A percentile compares a stretch with the other conserved stretches of the same genome.
Evolutionary conservation across 2,329 filamentous ascomycete genomes (phyloP).

Genomic region (Aspergillus fructus): DNA sequence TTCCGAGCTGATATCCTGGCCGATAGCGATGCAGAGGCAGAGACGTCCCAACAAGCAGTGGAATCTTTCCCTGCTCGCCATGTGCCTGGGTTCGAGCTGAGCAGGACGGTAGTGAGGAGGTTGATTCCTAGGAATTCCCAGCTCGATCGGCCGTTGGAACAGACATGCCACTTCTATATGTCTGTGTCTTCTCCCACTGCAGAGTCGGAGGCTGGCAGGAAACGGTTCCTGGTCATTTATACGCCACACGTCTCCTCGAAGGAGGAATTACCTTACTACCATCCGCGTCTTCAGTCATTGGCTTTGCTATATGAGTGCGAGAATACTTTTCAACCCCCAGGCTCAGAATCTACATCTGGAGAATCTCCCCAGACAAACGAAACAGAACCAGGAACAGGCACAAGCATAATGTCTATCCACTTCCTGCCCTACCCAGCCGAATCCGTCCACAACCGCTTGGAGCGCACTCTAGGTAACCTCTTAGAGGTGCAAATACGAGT

Average conservation of each 20-base stretch:
- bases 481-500: slow-evolving; percentile 40
- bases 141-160: slow-evolving; percentile 71
- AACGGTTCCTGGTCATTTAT: slow-evolving; percentile 65
- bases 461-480: slow-evolving; percentile 39
- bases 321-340: too few species aligned
- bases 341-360: background rate
- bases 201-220: slow-evolving; percentile 5
- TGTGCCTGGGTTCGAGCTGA: slow-evolving; percentile 41
- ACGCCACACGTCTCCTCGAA: slow-evolving; percentile 66
- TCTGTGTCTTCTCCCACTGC: background rate
- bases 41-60: background rate
- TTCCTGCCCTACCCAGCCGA: slow-evolving; percentile 49
- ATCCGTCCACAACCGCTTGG: slow-evolving; percentile 37
- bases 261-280: slow-evolving; percentile 78
- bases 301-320: slow-evolving; percentile 68
- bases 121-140: slow-evolving; percentile 80
- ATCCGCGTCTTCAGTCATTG: slow-evolving; percentile 72
- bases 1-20: slow-evolving; percentile 63
- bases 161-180: slow-evolving; percentile 75
- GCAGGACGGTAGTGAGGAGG: slow-evolving; percentile 69
- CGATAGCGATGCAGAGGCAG: slow-evolving; percentile 43
- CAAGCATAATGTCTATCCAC: slow-evolving; percentile 51
- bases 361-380: background rate
- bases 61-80: slow-evolving; percentile 21
- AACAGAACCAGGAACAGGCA: slow-evolving; percentile 27